Conservation (phyloP, 2,329 filamentous ascomycete genomes). For the Phyllosticta paracitricarpa region DNA sequence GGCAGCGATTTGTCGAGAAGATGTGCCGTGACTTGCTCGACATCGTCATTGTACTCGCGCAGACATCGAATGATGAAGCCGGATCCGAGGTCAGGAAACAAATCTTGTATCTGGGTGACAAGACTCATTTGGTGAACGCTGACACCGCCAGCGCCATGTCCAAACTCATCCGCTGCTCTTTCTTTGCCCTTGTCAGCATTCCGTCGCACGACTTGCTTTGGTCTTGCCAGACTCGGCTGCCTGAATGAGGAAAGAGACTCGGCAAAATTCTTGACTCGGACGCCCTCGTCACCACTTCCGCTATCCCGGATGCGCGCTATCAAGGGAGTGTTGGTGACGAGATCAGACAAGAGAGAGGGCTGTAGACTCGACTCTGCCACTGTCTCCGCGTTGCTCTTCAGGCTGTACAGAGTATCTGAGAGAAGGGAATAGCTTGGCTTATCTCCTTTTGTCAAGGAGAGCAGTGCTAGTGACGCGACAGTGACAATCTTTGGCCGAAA, state of each 20-base stretch:
- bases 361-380: conserved; percentile 36
- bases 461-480: conserved; percentile 64
- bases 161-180: conserved; percentile 24
- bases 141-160: conserved; percentile 37
- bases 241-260: conserved; percentile 50
- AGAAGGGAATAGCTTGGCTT: conserved; percentile 64
- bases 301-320: conserved; percentile 52
- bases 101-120: conserved; percentile 81
- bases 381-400: conserved; percentile 62
- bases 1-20: conserved; percentile 71
- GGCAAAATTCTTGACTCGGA: conserved; percentile 51
- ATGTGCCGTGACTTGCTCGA: conserved; percentile 71
- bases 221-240: conserved; percentile 41
- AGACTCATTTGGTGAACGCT: conserved; percentile 77
- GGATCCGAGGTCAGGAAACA: conserved; percentile 80
- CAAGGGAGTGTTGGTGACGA: conserved; percentile 72
- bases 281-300: conserved; percentile 38
- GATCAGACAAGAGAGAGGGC: conserved; percentile 63
- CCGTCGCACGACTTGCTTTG: conserved; percentile 43
- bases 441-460: conserved; percentile 56
- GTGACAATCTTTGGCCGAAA: conserved; percentile 61
- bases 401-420: conserved; percentile 71
- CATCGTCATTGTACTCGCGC: conserved; percentile 66
- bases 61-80: conserved; percentile 71
- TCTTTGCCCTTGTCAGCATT: conserved; percentile 60